A percentile compares a stretch with the other conserved stretches of the same genome.
These are phyloP conservation scores for Ocimum tenuiflorum DNA, from an alignment of 257 asterid species.

Conservation along the genomic window DNA sequence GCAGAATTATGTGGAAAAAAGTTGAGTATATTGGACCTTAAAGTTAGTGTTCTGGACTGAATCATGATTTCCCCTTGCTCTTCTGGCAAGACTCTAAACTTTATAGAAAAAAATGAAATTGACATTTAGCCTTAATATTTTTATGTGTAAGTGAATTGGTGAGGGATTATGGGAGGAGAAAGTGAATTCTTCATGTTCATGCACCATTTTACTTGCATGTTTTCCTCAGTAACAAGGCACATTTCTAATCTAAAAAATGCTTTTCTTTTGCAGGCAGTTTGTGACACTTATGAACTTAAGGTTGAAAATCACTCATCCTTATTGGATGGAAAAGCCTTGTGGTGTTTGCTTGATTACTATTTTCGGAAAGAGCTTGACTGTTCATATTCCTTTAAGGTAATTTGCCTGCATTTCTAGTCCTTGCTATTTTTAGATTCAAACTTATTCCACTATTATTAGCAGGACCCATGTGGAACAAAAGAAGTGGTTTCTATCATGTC, in stretches of 20 bases:
- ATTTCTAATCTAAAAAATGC: neutral
- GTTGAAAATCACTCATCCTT: slow-evolving; percentile 64
- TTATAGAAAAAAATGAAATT: neutral
- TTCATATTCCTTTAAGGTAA: slow-evolving; percentile 60
- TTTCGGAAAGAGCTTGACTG: slow-evolving; percentile 70
- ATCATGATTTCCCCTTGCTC: neutral
- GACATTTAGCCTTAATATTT: neutral
- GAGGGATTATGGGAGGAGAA: neutral
- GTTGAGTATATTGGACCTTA: neutral
- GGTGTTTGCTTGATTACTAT: slow-evolving; percentile 97
- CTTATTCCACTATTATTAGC: slow-evolving; percentile 21
- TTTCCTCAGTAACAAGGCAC: neutral
- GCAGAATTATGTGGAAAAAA: neutral
- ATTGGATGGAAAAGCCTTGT: slow-evolving; percentile 94
- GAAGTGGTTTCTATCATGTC: slow-evolving; percentile 79
- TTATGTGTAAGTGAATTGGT: neutral
- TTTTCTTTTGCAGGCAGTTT: slow-evolving; percentile 58
- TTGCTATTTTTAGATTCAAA: neutral
- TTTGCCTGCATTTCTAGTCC: slow-evolving; percentile 8
- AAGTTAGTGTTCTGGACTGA: neutral
- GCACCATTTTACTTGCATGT: neutral
- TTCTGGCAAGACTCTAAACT: neutral
- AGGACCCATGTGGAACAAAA: slow-evolving; percentile 46
- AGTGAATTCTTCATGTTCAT: neutral
- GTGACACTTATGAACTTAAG: slow-evolving; percentile 64